A percentile compares a stretch with the other conserved stretches of the same genome.
Evolutionary conservation across 1,139 yeast genomes (phyloP).

Genomic region (Pichia norvegensis): DNA sequence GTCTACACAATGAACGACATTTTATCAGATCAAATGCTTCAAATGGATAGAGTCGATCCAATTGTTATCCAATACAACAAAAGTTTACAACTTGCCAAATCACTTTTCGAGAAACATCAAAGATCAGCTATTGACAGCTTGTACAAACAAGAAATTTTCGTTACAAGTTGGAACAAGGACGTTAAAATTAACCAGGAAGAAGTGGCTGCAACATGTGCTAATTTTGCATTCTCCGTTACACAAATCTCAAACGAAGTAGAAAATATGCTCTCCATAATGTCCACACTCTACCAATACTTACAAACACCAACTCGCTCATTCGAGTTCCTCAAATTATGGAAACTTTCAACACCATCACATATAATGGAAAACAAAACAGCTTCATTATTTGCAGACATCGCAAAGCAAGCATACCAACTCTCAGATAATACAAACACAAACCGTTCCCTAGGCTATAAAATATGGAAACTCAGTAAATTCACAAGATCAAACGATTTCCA

Average conservation of each 20-base stretch:
- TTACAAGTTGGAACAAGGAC: conserved; percentile 32
- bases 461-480: conserved; percentile 39
- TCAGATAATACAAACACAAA: background rate
- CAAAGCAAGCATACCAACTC: background rate
- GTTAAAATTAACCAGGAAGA: conserved; percentile 65
- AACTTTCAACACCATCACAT: conserved; percentile 6
- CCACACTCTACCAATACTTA: conserved; percentile 24
- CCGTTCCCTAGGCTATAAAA: conserved; percentile 13
- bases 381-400: conserved; percentile 1
- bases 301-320: conserved; percentile 31
- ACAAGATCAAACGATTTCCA: conserved; percentile 61
- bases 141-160: conserved; percentile 52
- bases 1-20: conserved; percentile 58
- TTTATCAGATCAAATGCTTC: conserved; percentile 48
- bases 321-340: conserved; percentile 51
- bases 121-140: conserved; percentile 47
- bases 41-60: conserved; percentile 34
- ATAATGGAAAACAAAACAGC: conserved; percentile 7
- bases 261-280: conserved; percentile 40
- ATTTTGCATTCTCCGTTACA: conserved; percentile 58
- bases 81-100: conserved; percentile 48
- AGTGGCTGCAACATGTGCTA: conserved; percentile 79
- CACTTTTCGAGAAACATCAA: conserved; percentile 51
- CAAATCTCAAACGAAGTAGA: conserved; percentile 55
- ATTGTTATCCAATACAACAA: conserved; percentile 37